These are phyloP conservation scores for Fusarium verrucosum DNA, from an alignment of 2,329 filamentous ascomycete species.

Conservation along the genomic window DNA sequence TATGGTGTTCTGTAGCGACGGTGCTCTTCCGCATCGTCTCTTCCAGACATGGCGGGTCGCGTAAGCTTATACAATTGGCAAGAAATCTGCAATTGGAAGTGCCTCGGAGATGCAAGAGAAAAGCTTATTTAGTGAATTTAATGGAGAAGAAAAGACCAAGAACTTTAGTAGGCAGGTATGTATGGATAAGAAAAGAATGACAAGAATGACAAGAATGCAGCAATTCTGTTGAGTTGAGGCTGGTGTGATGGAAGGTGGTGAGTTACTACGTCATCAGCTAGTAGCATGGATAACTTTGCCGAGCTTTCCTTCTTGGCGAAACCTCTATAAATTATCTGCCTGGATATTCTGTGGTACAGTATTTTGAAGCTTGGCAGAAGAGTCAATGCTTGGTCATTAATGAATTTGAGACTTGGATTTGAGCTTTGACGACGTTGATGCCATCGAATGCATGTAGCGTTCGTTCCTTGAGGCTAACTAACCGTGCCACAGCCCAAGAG, in stretches of 20 bases:
- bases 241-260: conserved; percentile 29
- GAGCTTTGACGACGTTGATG: conserved; percentile 1
- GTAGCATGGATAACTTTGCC: conserved; percentile 32
- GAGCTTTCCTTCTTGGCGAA: conserved; percentile 40
- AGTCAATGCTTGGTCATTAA: conserved; percentile 24
- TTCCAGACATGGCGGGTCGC: conserved; percentile 47
- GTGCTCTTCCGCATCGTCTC: conserved; percentile 51
- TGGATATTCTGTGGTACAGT: conserved; percentile 2
- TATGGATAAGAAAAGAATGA: background rate
- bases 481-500: conserved; percentile 10
- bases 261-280: conserved; percentile 40
- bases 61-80: conserved; percentile 1
- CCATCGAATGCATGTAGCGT: background rate
- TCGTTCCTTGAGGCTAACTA: conserved; percentile 7
- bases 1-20: conserved; percentile 54
- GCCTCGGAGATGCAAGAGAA: conserved; percentile 4
- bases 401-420: conserved; percentile 13
- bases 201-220: no score
- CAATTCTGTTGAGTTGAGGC: background rate
- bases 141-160: background rate
- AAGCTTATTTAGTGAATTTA: conserved; percentile 2
- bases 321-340: no score
- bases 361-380: conserved; percentile 24
- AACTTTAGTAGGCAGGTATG: no score
- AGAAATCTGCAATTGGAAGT: background rate